phyloP scores from a whole-genome alignment of 2,329 filamentous ascomycete genomes.

The Microsporum canis region DNA sequence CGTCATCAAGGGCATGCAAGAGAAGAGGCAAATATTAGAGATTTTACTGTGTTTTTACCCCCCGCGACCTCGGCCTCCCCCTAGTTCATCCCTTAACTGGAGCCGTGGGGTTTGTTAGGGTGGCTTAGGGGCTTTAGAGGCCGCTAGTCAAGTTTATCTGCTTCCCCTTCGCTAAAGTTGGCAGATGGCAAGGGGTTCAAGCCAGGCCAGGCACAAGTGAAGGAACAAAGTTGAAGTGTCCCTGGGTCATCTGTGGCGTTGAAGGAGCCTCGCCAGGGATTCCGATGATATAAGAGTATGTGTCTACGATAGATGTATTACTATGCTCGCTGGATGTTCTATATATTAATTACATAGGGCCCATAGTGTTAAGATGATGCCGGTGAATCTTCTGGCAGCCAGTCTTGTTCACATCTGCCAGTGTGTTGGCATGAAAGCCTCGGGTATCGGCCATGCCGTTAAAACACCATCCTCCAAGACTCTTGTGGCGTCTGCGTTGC shows the following conservation, averaged over 20 bases:
- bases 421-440: background rate
- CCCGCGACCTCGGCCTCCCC: background rate
- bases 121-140: background rate
- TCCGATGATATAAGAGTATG: too few species aligned
- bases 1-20: background rate
- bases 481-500: background rate
- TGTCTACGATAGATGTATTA: too few species aligned
- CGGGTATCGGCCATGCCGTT: background rate
- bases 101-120: background rate
- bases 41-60: background rate
- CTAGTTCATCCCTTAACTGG: background rate
- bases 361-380: too few species aligned
- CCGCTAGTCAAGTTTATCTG: background rate
- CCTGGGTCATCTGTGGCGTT: background rate
- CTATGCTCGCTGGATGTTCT: too few species aligned
- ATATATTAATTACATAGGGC: too few species aligned
- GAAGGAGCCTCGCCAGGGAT: background rate
- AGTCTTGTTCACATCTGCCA: background rate
- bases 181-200: background rate
- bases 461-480: background rate
- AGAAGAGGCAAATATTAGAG: background rate
- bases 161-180: background rate
- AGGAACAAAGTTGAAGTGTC: background rate
- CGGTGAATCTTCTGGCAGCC: background rate
- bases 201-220: background rate